Evolutionary conservation across 169 alveolate genomes (phyloP).

Genomic region (Theileria sp.): DNA sequence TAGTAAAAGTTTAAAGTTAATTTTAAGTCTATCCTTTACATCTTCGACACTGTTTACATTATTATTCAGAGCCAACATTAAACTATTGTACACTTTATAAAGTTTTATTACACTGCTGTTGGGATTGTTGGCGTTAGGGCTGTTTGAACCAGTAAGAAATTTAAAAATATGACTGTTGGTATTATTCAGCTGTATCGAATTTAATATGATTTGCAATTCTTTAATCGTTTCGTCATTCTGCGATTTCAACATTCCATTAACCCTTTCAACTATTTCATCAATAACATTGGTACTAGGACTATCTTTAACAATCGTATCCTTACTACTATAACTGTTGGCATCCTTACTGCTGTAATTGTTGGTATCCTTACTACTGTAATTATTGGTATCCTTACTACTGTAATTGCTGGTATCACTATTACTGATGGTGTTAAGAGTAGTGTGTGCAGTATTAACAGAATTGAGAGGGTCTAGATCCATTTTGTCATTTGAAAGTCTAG

Average conservation of each 20-base stretch:
- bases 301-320: neutral
- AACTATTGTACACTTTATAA: neutral
- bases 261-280: neutral
- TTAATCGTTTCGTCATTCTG: neutral
- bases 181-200: neutral
- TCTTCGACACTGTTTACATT: neutral
- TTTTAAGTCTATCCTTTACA: neutral
- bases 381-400: neutral
- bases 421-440: neutral
- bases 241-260: neutral
- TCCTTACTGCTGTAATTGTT: neutral
- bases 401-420: neutral
- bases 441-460: neutral
- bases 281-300: neutral
- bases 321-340: neutral
- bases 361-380: neutral
- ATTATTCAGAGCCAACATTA: neutral
- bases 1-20: slow-evolving; percentile 3
- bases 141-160: neutral
- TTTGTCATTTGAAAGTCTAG: neutral
- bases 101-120: neutral
- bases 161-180: neutral
- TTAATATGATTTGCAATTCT: neutral
- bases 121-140: neutral
- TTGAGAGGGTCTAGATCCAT: neutral